Base-by-base conservation (phyloP, 495 filamentous ascomycete species). In the Cudoniella acicularis region DNA sequence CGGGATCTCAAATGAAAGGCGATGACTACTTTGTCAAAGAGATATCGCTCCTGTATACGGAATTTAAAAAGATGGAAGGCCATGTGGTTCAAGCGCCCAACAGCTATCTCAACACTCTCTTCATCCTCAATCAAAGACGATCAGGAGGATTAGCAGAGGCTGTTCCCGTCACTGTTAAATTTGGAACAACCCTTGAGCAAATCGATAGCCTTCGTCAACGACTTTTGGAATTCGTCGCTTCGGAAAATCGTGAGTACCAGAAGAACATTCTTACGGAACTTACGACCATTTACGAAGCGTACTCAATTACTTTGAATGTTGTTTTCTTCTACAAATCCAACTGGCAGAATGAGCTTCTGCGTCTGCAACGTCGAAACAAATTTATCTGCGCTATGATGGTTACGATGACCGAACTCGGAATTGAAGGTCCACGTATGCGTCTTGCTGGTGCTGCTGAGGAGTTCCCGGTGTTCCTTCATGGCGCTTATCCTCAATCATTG, bases 1-100 rank as follows among this genome's bases (percentile, higher is more conserved):
- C 93, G 0, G 94, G 93, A 57, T 78, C 85, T 23, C 66, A 79
- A 16, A 80, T 90, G 69, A 78, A 80, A 17, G 91, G 92, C 22
- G 92, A 97, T 67, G 92, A 96, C 65, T 97, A 96, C 74, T 96
- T 96, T 59, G 91, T 98, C 53, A 92, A 96, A 56, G 90, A 96
- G 62, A 92, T 97, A 46, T 87, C 91, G 8, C 77, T 98, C n/a
- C 82, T 98, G 10, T 96, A 92, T 67, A 97, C 94, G 24, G 94
- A 97, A 67, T 96, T 97, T 77, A 97, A 96, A 76, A 98, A 97
- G 75, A 91, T 96, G 86, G 87, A 96, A 67, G 93, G 93, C 11
- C 92, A 96, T 61, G 84, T 96, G 13, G 93, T 98, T 2, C 93
- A 98, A 69, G 94, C 93, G 0, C 94, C 94, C 2, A 98, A 98